These are phyloP conservation scores for Arthrobotrys conoides DNA, from an alignment of 2,329 filamentous ascomycete species.

Conservation along the genomic window DNA sequence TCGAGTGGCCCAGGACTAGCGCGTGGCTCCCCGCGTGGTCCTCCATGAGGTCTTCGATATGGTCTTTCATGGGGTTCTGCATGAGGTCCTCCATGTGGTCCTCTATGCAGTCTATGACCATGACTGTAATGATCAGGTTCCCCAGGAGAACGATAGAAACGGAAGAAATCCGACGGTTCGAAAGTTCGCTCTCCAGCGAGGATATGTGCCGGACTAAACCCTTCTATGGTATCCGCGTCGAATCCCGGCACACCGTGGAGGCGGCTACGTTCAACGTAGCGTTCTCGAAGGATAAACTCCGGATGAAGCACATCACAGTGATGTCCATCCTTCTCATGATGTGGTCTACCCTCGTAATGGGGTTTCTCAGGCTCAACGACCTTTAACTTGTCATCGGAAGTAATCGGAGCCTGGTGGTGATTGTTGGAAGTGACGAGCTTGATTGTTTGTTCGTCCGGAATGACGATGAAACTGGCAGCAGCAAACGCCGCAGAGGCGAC, in stretches of 20 bases:
- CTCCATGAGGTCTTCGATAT: background rate
- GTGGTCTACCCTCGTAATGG: constrained; percentile 7
- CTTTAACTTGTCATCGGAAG: constrained; percentile 36
- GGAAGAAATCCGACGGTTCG: background rate
- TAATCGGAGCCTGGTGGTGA: constrained; percentile 50
- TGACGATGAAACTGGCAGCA: constrained; percentile 45
- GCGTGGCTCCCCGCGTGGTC: background rate
- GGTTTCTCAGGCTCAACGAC: constrained; percentile 8
- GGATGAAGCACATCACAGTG: constrained; percentile 18
- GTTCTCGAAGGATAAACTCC: constrained; percentile 42
- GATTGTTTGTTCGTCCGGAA: constrained; percentile 44
- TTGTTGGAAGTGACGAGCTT: constrained; percentile 33
- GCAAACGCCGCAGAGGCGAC: constrained; percentile 49
- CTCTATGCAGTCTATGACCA: too few species aligned
- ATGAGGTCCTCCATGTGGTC: background rate
- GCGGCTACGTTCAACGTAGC: background rate
- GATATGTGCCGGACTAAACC: constrained; percentile 14
- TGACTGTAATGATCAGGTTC: background rate
- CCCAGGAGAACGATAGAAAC: constrained; percentile 35
- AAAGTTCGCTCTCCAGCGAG: background rate
- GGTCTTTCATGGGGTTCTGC: background rate
- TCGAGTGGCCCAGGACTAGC: background rate
- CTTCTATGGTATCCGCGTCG: constrained; percentile 23
- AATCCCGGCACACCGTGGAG: background rate
- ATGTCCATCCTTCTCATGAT: constrained; percentile 22